Evolutionary conservation across 306 rosid species (phyloP), one percentile per base, ranked within the genome.

Genomic region (Boehmeria nivea): DNA sequence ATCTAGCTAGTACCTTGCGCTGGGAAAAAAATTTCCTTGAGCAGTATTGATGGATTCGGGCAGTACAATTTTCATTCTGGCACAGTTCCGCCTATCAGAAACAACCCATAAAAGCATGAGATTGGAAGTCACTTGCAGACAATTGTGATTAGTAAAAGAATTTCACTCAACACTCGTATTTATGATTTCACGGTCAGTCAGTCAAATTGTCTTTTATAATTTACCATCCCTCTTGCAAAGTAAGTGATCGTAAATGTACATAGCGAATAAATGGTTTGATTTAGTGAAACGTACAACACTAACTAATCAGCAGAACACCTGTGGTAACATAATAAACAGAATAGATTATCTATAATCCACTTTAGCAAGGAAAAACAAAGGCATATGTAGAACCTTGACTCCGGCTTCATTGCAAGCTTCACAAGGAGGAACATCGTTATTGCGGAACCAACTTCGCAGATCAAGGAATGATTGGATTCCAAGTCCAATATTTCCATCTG

Each of bases 341-440:
- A 63, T 43, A 62, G 10, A 39, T 66, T 38, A 55, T 26, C 10
- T 24, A 24, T 36, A 44, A 31, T 23, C 17, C 21, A 21, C 34
- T 21, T 25, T 16, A 47, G 60, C 44, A 66, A 57, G 66, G 12
- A 34, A 66, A 65, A 59, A 28, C 46, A 1, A 20, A 17, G 8
- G 48, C 3, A 2, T 17, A 19, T 15, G 65, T 34, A 56, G 57
- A 60, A 90, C 95, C 98, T 87, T 90, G 43, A 90, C 84, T 49
- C 91, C 95, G 59, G 95, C 98, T 80, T 90, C 98, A 46, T 80
- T 90, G 83, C 98, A 90, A 37, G 85, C 91, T 46, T 84, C 86
- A 60, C 98, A 90, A 26, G 88, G 70, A 38, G 87, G 82, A 66
- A 84, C 73, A 15, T 84, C 89, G 53, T 78, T 84, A 49, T 61